A percentile compares a stretch with the other conserved stretches of the same genome.
These are phyloP conservation scores for Astraeus odoratus DNA, from an alignment of 768 basidiomycete genomes.

Conservation along the genomic window DNA sequence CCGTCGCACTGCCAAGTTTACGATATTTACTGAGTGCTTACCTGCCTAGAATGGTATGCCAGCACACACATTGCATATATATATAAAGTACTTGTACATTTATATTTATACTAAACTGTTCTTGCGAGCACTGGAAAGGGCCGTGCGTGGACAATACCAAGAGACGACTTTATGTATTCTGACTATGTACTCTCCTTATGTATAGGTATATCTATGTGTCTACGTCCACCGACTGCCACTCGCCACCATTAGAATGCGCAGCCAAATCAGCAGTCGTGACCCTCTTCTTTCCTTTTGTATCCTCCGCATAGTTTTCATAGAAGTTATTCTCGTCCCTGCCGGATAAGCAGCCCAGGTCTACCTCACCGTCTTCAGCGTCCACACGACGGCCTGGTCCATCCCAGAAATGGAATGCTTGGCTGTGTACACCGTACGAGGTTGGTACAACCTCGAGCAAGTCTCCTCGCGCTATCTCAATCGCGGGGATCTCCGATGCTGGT, in stretches of 20 bases:
- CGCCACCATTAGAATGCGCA: conserved; percentile 10
- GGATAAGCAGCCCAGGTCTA: conserved; percentile 17
- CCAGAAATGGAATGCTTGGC: conserved; percentile 89
- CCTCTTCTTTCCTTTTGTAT: conserved; percentile 54
- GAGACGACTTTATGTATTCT: too few relatives aligned
- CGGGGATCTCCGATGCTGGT: conserved; percentile 93
- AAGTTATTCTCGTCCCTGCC: conserved; percentile 67
- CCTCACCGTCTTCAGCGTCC: conserved; percentile 28
- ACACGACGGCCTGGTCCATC: conserved; percentile 70
- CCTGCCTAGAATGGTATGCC: too few relatives aligned
- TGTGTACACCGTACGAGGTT: conserved; percentile 84
- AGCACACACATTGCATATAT: too few relatives aligned
- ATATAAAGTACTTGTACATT: too few relatives aligned
- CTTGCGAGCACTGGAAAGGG: too few relatives aligned
- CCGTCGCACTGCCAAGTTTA: too few relatives aligned
- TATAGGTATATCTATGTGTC: neutral
- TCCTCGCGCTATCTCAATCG: conserved; percentile 93
- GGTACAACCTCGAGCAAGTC: conserved; percentile 93
- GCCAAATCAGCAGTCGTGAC: conserved; percentile 28
- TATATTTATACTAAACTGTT: too few relatives aligned
- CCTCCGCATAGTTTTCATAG: conserved; percentile 85
- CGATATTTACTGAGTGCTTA: too few relatives aligned
- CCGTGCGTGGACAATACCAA: too few relatives aligned
- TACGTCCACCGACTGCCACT: neutral
- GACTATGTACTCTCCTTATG: too few relatives aligned